Evolutionary conservation across 2,329 filamentous ascomycete genomes (phyloP).

Genomic region (Thermothelomyces thermophilus): DNA sequence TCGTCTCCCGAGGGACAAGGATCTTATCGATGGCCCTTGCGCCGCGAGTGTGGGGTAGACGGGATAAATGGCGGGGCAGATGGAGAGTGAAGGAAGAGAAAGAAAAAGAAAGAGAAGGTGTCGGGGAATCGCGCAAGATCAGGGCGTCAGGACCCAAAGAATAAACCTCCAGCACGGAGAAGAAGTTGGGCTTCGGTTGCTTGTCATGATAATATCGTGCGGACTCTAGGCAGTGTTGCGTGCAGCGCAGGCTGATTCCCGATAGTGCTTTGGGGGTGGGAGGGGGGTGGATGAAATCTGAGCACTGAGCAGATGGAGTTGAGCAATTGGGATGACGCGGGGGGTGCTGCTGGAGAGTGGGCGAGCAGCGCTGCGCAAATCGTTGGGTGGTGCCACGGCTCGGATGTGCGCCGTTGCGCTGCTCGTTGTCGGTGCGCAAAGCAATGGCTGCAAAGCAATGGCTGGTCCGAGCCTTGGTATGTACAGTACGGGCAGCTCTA

Average conservation of each 20-base stretch:
- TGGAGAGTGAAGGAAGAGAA: slow-evolving; percentile 11
- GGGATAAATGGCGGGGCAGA: slow-evolving; percentile 5
- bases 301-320: slow-evolving; percentile 1
- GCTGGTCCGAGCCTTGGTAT: slow-evolving; percentile 16
- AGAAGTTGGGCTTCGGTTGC: slow-evolving; percentile 35
- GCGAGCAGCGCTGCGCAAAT: slow-evolving; percentile 6
- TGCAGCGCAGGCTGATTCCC: slow-evolving; percentile 24
- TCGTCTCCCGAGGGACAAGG: slow-evolving; percentile 10
- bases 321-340: slow-evolving; percentile 10
- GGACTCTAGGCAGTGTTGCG: slow-evolving; percentile 24
- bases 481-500: slow-evolving; percentile 14
- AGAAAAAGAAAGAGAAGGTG: slow-evolving; percentile 3
- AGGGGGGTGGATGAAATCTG: background rate
- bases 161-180: slow-evolving; percentile 42
- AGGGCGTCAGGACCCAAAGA: slow-evolving; percentile 39
- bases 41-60: slow-evolving; percentile 26
- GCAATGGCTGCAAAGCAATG: slow-evolving; percentile 18
- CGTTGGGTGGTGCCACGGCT: slow-evolving; percentile 16
- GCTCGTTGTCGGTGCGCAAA: slow-evolving; percentile 3
- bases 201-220: slow-evolving; percentile 41
- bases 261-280: slow-evolving; percentile 12
- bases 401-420: slow-evolving; percentile 21
- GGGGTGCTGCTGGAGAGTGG: slow-evolving; percentile 5
- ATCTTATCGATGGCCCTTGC: slow-evolving; percentile 23
- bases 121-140: slow-evolving; percentile 26